Base-by-base conservation (phyloP, 192 early-diverging fungal genomes). In the Gorgonomyces haynaldii region DNA sequence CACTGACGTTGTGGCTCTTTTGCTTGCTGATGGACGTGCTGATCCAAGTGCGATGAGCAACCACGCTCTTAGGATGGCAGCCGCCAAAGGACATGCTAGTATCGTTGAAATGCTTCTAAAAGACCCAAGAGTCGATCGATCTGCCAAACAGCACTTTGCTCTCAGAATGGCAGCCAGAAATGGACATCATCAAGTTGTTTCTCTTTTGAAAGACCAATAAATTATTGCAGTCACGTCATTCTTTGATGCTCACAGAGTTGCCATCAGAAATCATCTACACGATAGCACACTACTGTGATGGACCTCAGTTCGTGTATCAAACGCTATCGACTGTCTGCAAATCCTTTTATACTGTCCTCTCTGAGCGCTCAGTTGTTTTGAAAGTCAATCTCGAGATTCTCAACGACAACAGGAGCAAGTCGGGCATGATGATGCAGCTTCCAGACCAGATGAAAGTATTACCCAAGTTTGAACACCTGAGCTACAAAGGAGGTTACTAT, bases 351-450 rank as follows among this genome's bases (percentile, higher is more conserved):
- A 26, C 32, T 15, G 15, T 9, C 32, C 15, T 15, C 32, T 15
- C 10, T 15, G 10, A 34, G n/a, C 10, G 5, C 5, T 41, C 5
- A 9, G 24, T 35, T 13, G 23, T 26, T n/a, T 21, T 49, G 19
- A 24, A 26, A 15, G 46, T 49, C 4, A 49, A 49, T 36, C 23
- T 49, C 8, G 46, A 49, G 28, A 49, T 49, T 21, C 19, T 49
- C 4, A 26, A 27, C 35, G 46, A 49, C 19, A 26, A 32, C 3
- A 6, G n/a, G 9, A 15, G 32, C 4, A 26, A 49, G 32, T 34
- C 32, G 10, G 10, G 10, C 15, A 34, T 15, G 10, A 34, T 49
- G 2, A 49, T 49, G 4, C 46, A 49, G 20, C 17, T 49, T 2
- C 46, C 24, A 7, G 46, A 49, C 9, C 17, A 21, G 21, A 49